Base-by-base conservation (phyloP, 768 basidiomycete species). In the Cyclocybe aegerita region DNA sequence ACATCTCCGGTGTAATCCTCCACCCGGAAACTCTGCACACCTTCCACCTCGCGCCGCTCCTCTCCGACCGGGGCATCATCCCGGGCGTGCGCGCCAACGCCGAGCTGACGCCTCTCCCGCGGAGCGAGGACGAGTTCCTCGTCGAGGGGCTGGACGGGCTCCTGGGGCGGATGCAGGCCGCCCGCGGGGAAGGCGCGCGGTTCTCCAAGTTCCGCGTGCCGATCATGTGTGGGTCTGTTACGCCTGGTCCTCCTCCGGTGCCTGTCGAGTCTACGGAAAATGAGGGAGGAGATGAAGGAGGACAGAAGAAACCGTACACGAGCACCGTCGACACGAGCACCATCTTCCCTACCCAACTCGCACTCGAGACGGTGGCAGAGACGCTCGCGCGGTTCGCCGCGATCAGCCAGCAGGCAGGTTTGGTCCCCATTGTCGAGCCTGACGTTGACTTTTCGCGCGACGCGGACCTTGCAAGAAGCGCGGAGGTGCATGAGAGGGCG, bases 131-230 rank as follows among this genome's bases (percentile, higher is more conserved):
- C 39, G 80, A 81, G 56, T 77, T 73, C 52, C 68, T 72, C 43
- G 77, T 78, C 6, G 73, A 77, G 61, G 80, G 80, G 9, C 68
- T 78, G 7, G 80, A 79, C 43, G 70, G 71, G 43, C 67, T 78
- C 39, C 61, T 79, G 11, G 62, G 67, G 0, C 64, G 68, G 43
- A 63, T 79, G 5, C 72, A 75, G 50, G 70, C 70, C 4, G 75
- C 75, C 14, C 70, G 69, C 32, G 67, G 65, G 14, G 72, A 72
- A 0, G 77, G 77, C 1, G 75, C 77, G 10, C 66, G 78, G 33
- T 79, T 81, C 59, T 75, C 75, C 34, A 79, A 78, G 55, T 80
- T 76, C 74, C 72, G 78, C 6, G 70, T 71, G n/a, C 74, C 73
- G 1, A 73, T 79, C 50, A 71, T 74, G 15, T 79, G 77, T 50